Percentiles rank a stretch among this genome's conserved stretches.
phyloP scores from a whole-genome alignment of 495 filamentous ascomycete species.

The Lineolata rhizophorae region DNA sequence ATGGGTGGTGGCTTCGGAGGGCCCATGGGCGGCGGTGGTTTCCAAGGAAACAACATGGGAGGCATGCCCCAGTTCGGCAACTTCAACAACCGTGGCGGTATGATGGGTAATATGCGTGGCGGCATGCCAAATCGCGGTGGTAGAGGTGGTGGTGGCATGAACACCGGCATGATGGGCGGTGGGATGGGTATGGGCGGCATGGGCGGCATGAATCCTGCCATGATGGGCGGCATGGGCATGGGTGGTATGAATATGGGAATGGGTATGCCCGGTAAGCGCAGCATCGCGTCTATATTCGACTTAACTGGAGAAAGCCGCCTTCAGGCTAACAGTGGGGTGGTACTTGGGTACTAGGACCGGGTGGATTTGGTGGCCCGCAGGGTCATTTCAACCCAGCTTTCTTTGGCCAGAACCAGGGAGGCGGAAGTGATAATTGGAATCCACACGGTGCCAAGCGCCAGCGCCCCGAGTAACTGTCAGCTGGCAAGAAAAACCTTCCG shows the following conservation, averaged over 20 bases:
- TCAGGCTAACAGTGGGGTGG: conserved; percentile 1
- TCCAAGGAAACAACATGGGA: conserved; percentile 2
- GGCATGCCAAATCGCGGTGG: no score
- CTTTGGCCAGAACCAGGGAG: no score
- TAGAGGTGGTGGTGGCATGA: conserved; percentile 8
- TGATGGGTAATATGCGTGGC: conserved; percentile 2
- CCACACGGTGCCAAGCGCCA: conserved; percentile 56
- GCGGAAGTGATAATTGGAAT: conserved; percentile 43
- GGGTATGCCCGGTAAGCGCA: conserved; percentile 34
- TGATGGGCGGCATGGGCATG: conserved; percentile 37
- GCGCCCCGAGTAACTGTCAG: conserved; percentile 8
- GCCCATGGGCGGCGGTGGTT: conserved; percentile 9
- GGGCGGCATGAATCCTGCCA: conserved; percentile 20
- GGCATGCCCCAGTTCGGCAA: conserved; percentile 11
- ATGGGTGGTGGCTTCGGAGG: conserved; percentile 11
- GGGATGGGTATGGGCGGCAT: conserved; percentile 27
- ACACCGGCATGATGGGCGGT: conserved; percentile 22
- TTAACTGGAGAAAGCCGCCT: background rate
- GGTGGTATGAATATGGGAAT: conserved; percentile 31
- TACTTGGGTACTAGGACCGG: conserved; percentile 8
- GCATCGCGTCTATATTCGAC: conserved; percentile 9
- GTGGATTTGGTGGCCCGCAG: conserved; percentile 40
- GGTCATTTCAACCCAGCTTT: conserved; percentile 54
- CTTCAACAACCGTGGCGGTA: conserved; percentile 10
- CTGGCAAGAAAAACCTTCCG: no score